These are phyloP conservation scores for Xerocomellus chrysenteron DNA, from an alignment of 768 basidiomycete species.

Conservation along the genomic window DNA sequence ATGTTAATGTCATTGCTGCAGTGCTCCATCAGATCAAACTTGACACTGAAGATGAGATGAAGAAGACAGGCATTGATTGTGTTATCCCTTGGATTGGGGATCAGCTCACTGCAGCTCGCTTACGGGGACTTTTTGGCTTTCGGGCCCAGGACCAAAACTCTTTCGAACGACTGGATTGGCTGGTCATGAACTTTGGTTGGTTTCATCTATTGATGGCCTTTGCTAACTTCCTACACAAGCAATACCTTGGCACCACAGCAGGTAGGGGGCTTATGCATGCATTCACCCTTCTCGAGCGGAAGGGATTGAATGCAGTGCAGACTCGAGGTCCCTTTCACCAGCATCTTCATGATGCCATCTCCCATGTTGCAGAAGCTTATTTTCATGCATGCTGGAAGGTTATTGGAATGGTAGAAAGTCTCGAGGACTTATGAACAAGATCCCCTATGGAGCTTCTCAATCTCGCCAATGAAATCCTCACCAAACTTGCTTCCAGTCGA, in stretches of 20 bases:
- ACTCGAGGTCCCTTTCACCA: constrained; percentile 25
- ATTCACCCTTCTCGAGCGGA: constrained; percentile 20
- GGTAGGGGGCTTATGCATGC: constrained; percentile 20
- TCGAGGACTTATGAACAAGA: constrained; percentile 25
- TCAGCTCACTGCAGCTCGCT: neutral
- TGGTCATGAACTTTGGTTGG: no score
- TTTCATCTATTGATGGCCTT: no score
- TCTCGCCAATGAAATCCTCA: neutral
- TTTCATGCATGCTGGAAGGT: constrained; percentile 34
- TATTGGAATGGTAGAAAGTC: constrained; percentile 20
- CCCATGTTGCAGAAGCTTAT: constrained; percentile 38
- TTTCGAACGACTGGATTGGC: neutral
- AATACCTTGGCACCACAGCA: constrained; percentile 10
- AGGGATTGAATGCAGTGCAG: constrained; percentile 3
- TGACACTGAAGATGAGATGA: no score
- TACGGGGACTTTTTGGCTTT: neutral
- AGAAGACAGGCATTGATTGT: no score
- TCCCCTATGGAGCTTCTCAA: no score
- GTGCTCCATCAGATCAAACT: no score
- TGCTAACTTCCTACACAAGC: no score
- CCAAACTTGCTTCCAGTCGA: neutral
- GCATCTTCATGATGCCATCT: constrained; percentile 32
- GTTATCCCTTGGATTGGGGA: neutral
- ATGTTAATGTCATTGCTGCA: no score
- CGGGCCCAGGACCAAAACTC: neutral